phyloP scores from a whole-genome alignment of 805 yeast genomes.

The Ogataea glucozyma region DNA sequence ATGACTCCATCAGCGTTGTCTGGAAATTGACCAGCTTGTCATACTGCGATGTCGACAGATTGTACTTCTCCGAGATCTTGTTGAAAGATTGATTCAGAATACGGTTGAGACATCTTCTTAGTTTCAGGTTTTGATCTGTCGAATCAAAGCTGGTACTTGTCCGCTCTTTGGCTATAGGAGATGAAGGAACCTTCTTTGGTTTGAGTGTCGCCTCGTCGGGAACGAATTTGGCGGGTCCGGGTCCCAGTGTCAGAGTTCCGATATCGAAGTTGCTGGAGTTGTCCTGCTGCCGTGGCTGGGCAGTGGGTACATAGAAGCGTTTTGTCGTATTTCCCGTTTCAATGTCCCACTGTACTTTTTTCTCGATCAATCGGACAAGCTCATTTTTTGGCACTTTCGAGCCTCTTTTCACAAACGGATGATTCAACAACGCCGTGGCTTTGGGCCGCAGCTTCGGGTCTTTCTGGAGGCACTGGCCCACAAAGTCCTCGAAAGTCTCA shows the following conservation, averaged over 20 bases:
- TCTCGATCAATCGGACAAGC: slow-evolving; percentile 43
- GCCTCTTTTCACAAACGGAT: slow-evolving; percentile 54
- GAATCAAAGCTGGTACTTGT: slow-evolving; percentile 8
- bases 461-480: slow-evolving; percentile 66
- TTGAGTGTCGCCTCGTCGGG: slow-evolving; percentile 12
- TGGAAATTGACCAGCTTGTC: slow-evolving; percentile 44
- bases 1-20: slow-evolving; percentile 34
- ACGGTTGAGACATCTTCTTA: slow-evolving; percentile 34
- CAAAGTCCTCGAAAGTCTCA: slow-evolving; percentile 62
- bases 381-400: slow-evolving; percentile 35
- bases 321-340: slow-evolving; percentile 33
- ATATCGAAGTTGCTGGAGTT: slow-evolving; percentile 13
- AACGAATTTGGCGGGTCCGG: background rate
- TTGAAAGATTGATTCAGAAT: slow-evolving; percentile 44
- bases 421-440: slow-evolving; percentile 61
- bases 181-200: slow-evolving; percentile 16
- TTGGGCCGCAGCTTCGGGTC: slow-evolving; percentile 67
- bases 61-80: slow-evolving; percentile 49
- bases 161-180: slow-evolving; percentile 19
- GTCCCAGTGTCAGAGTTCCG: slow-evolving; percentile 15
- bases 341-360: slow-evolving; percentile 44
- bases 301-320: slow-evolving; percentile 38
- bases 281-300: slow-evolving; percentile 1
- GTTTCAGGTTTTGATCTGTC: slow-evolving; percentile 15
- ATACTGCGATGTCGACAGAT: slow-evolving; percentile 55